Base-by-base conservation (phyloP, 2,329 filamentous ascomycete species). In the Shiraia sp. region DNA sequence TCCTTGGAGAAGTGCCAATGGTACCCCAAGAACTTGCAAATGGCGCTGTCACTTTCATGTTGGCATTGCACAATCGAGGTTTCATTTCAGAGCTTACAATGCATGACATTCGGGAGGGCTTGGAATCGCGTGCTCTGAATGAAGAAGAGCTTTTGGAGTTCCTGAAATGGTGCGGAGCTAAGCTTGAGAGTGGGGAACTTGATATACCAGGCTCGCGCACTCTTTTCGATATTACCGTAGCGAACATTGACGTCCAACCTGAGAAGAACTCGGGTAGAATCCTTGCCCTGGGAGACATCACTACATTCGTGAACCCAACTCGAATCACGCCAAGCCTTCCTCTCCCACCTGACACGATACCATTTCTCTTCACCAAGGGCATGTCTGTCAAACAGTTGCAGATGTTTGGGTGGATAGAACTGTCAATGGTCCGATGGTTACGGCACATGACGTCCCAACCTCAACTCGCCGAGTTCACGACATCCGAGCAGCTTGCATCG, bases 1-100 rank as follows among this genome's bases (percentile, higher is more conserved):
- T 99, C 62, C 83, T 97, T 42, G 86, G 91, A 42, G 88, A 88
- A 24, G 93, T 99, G 48, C 90, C 93, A 0, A 84, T 95, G 27
- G 77, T 97, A 3, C 88, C 92, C 1, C 82, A 88, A 31, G 83
- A 86, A 45, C 78, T 97, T 55, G 82, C 85, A 44, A 78, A 83
- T 8, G 80, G 76, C 36, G 77, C 81, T 4, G 75, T 79, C n/a
- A 78, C 79, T 0, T 95, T 99, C 56, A 82, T 97, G 43, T 79
- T 79, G 44, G 90, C 88, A 56, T 72, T 99, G 32, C 85, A 86
- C 42, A 87, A 91, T 25, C 93, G 90, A 63, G 90, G 89, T 1
- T 77, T 97, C 41, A 80, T 99, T n/a, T 87, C 84, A 1, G 85
- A 90, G 51, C 88, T 97, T 42, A 96, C 89, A 0, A 85, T 93